These are phyloP conservation scores for Penicillium antarcticum DNA, from an alignment of 495 filamentous ascomycete genomes.

Conservation along the genomic window DNA sequence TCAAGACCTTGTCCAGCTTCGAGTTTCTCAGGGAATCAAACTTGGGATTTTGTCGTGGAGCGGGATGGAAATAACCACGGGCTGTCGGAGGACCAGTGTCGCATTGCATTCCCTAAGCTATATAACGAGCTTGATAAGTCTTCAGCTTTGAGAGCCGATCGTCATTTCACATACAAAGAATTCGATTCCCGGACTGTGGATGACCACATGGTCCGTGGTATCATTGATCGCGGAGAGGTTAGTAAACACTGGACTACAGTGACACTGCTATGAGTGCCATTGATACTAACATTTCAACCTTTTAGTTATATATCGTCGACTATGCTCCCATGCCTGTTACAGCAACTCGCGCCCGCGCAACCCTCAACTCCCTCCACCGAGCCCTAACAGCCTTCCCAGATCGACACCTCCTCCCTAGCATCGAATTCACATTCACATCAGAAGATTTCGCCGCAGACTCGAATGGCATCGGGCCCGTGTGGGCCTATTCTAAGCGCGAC, in stretches of 20 bases:
- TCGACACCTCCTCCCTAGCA: conserved; percentile 51
- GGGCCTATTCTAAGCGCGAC: conserved; percentile 50
- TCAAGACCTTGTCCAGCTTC: conserved; percentile 5
- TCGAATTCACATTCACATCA: conserved; percentile 55
- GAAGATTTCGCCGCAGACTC: conserved; percentile 43
- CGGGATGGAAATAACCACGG: conserved; percentile 39
- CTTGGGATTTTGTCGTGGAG: conserved; percentile 32
- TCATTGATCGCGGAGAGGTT: conserved; percentile 42
- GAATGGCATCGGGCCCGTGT: conserved; percentile 34
- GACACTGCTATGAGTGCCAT: background rate
- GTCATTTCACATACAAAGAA: conserved; percentile 29
- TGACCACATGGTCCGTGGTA: conserved; percentile 38
- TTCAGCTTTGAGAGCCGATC: conserved; percentile 12
- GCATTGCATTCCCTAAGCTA: conserved; percentile 41
- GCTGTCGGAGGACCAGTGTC: conserved; percentile 40
- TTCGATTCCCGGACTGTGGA: conserved; percentile 27
- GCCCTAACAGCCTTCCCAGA: conserved; percentile 40
- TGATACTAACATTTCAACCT: background rate
- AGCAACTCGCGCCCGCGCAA: conserved; percentile 36
- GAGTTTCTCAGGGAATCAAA: conserved; percentile 2
- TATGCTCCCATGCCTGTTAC: conserved; percentile 31
- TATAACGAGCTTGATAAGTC: conserved; percentile 44
- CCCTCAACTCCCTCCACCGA: conserved; percentile 37
- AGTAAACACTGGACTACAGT: conserved; percentile 1
- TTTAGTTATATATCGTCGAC: conserved; percentile 41